Percentiles rank a stretch among this genome's conserved stretches.
phyloP scores from a whole-genome alignment of 2,329 filamentous ascomycete species.

The Claviceps quebecensis region DNA sequence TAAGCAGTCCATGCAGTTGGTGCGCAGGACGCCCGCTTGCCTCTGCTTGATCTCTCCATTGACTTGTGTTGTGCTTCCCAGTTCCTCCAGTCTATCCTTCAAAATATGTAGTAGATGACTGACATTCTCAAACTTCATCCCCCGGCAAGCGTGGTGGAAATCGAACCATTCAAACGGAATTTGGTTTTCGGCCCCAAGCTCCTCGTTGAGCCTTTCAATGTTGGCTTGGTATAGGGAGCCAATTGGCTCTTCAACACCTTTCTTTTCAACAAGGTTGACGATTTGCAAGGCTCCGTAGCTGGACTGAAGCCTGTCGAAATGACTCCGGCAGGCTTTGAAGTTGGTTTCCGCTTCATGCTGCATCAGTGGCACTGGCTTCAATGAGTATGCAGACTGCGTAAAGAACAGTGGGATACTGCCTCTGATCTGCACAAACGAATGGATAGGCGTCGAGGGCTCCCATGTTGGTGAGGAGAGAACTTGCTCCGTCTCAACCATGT shows the following conservation, averaged over 20 bases:
- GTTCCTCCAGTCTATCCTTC: constrained; percentile 49
- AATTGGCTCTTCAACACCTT: constrained; percentile 66
- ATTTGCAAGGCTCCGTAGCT: constrained; percentile 67
- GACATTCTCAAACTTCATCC: constrained; percentile 97
- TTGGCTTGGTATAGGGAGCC: constrained; percentile 64
- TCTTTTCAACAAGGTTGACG: constrained; percentile 79
- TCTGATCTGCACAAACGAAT: constrained; percentile 76
- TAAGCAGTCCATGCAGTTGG: constrained; percentile 97
- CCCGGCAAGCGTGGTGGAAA: constrained; percentile 81
- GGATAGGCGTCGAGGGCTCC: constrained; percentile 46
- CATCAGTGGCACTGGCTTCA: constrained; percentile 73
- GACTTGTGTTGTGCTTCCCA: constrained; percentile 54
- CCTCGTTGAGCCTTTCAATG: constrained; percentile 51
- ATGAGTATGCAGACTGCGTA: constrained; percentile 82
- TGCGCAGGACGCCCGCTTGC: constrained; percentile 71
- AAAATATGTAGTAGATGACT: constrained; percentile 61
- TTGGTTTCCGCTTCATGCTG: constrained; percentile 74
- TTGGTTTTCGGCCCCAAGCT: constrained; percentile 29
- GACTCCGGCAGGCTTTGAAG: constrained; percentile 59
- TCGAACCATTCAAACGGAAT: constrained; percentile 84
- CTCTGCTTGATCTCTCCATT: constrained; percentile 27
- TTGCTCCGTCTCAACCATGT: constrained; percentile 90
- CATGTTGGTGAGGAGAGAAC: constrained; percentile 63
- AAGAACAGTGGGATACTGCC: constrained; percentile 94
- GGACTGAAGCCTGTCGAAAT: constrained; percentile 56